Base-by-base conservation (phyloP, 1,284 basidiomycete species). In the Pseudozyma hubeiensis region DNA sequence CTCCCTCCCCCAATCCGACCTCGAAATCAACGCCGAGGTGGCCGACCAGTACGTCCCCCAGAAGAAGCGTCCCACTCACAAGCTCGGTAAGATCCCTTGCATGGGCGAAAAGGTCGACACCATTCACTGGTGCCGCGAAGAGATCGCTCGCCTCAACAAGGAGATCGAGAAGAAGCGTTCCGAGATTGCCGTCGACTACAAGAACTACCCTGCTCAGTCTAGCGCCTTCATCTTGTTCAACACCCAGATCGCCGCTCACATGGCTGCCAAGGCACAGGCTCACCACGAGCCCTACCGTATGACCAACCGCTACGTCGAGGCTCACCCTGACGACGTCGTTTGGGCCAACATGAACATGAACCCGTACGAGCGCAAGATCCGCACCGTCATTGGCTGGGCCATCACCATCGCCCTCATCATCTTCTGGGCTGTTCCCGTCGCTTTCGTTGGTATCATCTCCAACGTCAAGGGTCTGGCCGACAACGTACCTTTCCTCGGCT, bases 331-430 rank as follows among this genome's bases (percentile, higher is more conserved):
- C 39, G 95, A 97, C 84, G 90, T 99, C 45, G 90, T 97, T 66
- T 98, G 95, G 94, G 86, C 88, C 30, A 97, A 96, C 85, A 87
- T 96, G 24, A 84, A 89, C 55, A 86, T 98, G 86, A 94, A 95
- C 82, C 92, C 93, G 0, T 97, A 96, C 81, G 93, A 97, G 85
- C 89, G 89, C 70, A 87, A 90, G 82, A 82, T 94, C 39, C 85
- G 88, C 29, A 86, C 84, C 24, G 74, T 85, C 45, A 79, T 86
- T 52, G 87, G 86, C 9, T 88, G 87, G 87, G 83, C 84, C 2
- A 80, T 87, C 19, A 89, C 88, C 14, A 83, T 89, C 29, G 90
- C 87, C 3, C 85, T 93, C 30, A 90, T 92, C 73, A 83, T 91
- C 43, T 86, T 88, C 30, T 92, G 90, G 90, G 61, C 53, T 19